Evolutionary conservation across 352 stramenopile species (phyloP), one percentile per base, ranked within the genome.

Genomic region (Salisapilia sapeloensis): DNA sequence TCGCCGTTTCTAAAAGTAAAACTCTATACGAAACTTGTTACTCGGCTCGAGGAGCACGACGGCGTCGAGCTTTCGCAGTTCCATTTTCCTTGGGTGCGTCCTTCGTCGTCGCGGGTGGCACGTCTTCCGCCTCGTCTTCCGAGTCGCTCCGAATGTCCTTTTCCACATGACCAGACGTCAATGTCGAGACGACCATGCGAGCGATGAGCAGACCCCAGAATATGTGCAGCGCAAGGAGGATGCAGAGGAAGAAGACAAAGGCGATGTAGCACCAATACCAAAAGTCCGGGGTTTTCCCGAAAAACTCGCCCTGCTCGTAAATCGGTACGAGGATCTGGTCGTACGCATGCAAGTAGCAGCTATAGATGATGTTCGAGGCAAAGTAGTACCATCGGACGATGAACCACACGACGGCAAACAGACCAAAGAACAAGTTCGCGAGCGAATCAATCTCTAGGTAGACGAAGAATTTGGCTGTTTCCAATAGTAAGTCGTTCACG

Each of bases 71-170:
- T 36, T 75, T 77, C 33, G 31, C 43, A 12, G 47, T 34, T 12
- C 35, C 40, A 25, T 27, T 16, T 13, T 14, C 24, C 15, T 45
- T 38, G 1, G 28, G n/a, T 18, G 46, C 40, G 27, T 41, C 27
- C 2, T 42, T 26, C 2, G 44, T 16, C 30, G 53, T 40, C 1
- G 41, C 38, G 16, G 42, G 20, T 6, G 5, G 7, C 6, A 25
- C 23, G 25, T 56, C 35, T n/a, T 62, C 51, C 27, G 52, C 56
- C 17, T 85, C 69, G 38, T 43, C 51, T 42, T 82, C 70, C 21
- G 70, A 85, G 42, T 81, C 70, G 40, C 65, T 85, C 36, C 70
- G 70, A 18, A 85, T 85, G 24, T 82, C 70, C 46, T 82, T 82
- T 44, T 85, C 64, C 12, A 81, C 66, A 40, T 74, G 81, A 39